These are phyloP conservation scores for Trametes versicolor DNA, from an alignment of 1,284 basidiomycete species.

Conservation along the genomic window DNA sequence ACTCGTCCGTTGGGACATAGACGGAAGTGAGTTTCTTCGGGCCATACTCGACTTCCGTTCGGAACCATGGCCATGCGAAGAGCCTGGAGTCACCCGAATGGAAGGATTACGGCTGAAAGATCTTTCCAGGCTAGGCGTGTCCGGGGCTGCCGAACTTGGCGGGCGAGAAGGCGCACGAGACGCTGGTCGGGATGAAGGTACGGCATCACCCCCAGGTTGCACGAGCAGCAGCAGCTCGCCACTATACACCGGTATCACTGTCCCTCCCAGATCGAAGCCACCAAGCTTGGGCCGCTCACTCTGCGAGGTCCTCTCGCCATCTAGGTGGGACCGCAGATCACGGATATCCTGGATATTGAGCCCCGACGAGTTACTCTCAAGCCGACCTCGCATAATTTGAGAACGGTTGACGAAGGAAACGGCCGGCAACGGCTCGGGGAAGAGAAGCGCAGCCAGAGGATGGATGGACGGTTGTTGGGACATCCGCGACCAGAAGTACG, in stretches of 20 bases:
- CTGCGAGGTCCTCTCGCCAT: conserved; percentile 36
- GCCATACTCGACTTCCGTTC: conserved; percentile 80
- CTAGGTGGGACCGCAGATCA: conserved; percentile 43
- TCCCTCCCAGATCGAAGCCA: conserved; percentile 64
- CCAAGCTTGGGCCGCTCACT: conserved; percentile 34
- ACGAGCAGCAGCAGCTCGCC: conserved; percentile 78
- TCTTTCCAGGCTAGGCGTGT: conserved; percentile 50
- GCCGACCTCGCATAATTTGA: conserved; percentile 67
- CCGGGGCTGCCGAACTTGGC: conserved; percentile 61
- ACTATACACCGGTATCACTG: conserved; percentile 75
- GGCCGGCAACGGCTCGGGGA: conserved; percentile 76
- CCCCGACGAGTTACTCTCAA: conserved; percentile 62
- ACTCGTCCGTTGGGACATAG: conserved; percentile 69
- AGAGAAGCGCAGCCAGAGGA: conserved; percentile 73
- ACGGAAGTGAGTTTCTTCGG: conserved; percentile 79
- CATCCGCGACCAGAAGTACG: conserved; percentile 72
- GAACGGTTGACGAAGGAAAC: conserved; percentile 73
- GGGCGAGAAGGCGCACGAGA: conserved; percentile 71
- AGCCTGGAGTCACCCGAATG: conserved; percentile 76
- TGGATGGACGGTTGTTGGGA: conserved; percentile 53
- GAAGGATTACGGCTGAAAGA: conserved; percentile 68
- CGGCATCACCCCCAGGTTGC: conserved; percentile 54
- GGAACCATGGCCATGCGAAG: conserved; percentile 67
- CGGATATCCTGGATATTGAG: conserved; percentile 63
- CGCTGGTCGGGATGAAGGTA: conserved; percentile 61